These are phyloP conservation scores for Phytophthora tentaculata DNA, from an alignment of 352 stramenopile species.

Conservation along the genomic window DNA sequence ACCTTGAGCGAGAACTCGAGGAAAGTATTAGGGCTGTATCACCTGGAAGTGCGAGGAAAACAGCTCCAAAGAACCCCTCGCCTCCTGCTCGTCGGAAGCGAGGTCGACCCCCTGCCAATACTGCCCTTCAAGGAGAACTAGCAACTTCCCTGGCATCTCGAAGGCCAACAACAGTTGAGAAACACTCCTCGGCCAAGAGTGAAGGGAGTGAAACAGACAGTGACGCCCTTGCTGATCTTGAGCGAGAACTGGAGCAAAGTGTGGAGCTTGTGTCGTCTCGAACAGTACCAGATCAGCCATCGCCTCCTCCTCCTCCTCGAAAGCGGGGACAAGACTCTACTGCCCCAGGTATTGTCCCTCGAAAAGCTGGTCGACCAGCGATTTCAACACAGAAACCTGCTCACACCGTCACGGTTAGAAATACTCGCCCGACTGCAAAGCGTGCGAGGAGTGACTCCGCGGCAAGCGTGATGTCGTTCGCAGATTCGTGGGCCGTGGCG, in stretches of 20 bases:
- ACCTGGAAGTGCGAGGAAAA: slow-evolving; percentile 3
- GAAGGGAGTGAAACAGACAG: slow-evolving; percentile 38
- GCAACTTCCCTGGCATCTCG: not conserved
- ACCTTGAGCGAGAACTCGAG: slow-evolving; percentile 57
- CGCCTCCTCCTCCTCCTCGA: not conserved
- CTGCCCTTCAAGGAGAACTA: not conserved
- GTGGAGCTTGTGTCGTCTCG: slow-evolving; percentile 10
- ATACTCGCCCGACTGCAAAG: slow-evolving; percentile 5
- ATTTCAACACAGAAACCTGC: slow-evolving; percentile 3
- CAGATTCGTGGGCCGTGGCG: slow-evolving; percentile 28
- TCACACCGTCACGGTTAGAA: not conserved
- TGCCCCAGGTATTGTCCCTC: slow-evolving; percentile 8
- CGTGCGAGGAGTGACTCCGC: slow-evolving; percentile 15
- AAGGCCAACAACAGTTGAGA: not conserved
- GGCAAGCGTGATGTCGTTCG: slow-evolving; percentile 18
- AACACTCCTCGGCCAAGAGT: slow-evolving; percentile 11
- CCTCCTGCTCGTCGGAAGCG: slow-evolving; percentile 14
- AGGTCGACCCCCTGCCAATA: slow-evolving; percentile 2
- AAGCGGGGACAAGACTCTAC: slow-evolving; percentile 11
- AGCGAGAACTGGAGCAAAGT: slow-evolving; percentile 51
- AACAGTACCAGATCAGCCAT: slow-evolving; percentile 1
- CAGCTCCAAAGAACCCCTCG: not conserved
- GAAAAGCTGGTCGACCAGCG: slow-evolving; percentile 5
- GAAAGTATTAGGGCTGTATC: slow-evolving; percentile 19
- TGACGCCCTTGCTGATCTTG: slow-evolving; percentile 48